Conservation (phyloP, 164 flowering plant genomes). For the Stephania yunnanensis region DNA sequence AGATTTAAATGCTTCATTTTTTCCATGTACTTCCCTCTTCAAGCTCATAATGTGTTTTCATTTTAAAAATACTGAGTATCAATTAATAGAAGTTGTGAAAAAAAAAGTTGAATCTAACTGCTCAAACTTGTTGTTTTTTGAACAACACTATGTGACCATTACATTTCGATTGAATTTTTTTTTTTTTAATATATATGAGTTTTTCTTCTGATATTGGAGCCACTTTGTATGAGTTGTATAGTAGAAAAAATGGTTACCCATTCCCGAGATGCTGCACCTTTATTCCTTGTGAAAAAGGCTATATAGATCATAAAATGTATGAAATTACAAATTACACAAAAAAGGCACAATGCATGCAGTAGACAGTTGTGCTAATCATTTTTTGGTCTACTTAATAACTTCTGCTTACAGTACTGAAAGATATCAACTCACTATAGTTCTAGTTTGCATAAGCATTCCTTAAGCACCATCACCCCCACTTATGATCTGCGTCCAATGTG, state of each 20-base stretch:
- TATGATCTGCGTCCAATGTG: not conserved
- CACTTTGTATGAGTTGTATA: not conserved
- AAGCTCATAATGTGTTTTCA: not conserved
- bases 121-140: no score
- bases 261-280: not conserved
- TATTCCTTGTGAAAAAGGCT: not conserved
- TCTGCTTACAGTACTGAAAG: not conserved
- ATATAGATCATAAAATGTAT: not conserved
- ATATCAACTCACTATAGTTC: not conserved
- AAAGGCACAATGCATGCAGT: not conserved
- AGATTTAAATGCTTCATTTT: not conserved
- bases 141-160: not conserved
- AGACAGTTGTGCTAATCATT: not conserved
- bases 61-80: not conserved
- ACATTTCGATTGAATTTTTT: no score
- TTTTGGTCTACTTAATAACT: not conserved
- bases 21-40: not conserved
- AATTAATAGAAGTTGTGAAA: conserved; percentile 12
- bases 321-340: no score
- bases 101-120: not conserved
- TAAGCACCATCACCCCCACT: not conserved
- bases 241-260: not conserved
- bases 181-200: no score
- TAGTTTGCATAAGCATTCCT: not conserved
- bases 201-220: not conserved